Conservation (phyloP, 148 eudicot genomes). For the Rhododendron griersonianum region DNA sequence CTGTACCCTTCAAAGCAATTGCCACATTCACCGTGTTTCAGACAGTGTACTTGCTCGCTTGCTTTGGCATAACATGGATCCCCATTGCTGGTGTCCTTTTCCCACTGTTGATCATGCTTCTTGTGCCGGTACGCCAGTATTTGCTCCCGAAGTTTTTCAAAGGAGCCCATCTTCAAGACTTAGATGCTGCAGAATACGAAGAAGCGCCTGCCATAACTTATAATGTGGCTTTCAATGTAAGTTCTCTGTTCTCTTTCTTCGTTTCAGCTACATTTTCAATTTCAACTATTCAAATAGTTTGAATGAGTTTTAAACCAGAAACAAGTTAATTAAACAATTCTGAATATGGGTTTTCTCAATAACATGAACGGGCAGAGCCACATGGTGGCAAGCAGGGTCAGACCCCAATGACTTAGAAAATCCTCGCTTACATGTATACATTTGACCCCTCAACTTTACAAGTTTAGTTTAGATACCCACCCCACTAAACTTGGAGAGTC, state of each 20-base stretch:
- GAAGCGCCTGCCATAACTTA: constrained; percentile 74
- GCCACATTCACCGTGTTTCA: constrained; percentile 83
- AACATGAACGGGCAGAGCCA: not conserved
- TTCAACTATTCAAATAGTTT: not conserved
- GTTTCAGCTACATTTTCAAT: constrained; percentile 3
- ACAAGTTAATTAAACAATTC: not conserved
- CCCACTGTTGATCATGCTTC: constrained; percentile 94
- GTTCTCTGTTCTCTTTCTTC: constrained; percentile 12
- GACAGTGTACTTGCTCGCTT: constrained; percentile 68
- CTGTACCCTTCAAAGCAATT: constrained; percentile 83
- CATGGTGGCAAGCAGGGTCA: not conserved
- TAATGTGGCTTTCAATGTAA: constrained; percentile 67
- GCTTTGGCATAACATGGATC: constrained; percentile 97
- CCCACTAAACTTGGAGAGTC: not conserved
- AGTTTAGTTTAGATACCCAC: not conserved
- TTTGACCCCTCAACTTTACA: not conserved
- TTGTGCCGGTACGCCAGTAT: constrained; percentile 93
- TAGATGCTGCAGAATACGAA: constrained; percentile 96
- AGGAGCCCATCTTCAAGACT: constrained; percentile 89
- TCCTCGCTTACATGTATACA: not conserved
- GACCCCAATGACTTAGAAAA: not conserved
- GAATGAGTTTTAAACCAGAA: not conserved
- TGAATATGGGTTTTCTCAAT: not conserved
- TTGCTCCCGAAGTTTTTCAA: constrained; percentile 80
- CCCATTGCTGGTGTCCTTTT: constrained; percentile 96